Base-by-base conservation (phyloP, 352 stramenopile genomes). In the Thraustotheca clavata region DNA sequence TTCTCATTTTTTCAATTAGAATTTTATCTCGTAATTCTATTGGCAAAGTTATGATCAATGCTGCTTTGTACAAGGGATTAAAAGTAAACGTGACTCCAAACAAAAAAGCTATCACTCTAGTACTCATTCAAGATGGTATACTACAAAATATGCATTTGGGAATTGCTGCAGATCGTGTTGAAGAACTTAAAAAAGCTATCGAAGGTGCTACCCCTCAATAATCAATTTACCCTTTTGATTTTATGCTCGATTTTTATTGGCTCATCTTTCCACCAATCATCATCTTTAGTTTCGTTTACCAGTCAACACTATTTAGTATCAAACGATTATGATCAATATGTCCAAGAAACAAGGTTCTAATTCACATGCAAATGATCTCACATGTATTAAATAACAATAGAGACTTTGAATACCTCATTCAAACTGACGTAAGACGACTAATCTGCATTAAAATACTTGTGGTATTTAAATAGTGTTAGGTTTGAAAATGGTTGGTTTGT, bases 11-110 rank as follows among this genome's bases (percentile, higher is more conserved):
- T 33, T 4, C 54, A n/a, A n/a, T 3, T 46, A 88, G 85, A 1
- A 87, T 94, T 55, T 65, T 94, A 24, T 74, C 90, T 38, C 83
- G 85, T 40, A 92, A 94, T 43, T 70, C 87, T 67, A 94, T 92
- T 50, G 85, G 85, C 67, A 94, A 92, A 76, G 82, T 94, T 62
- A 83, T 94, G 57, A 50, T 94, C 59, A 94, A 94, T 67, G 72
- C 85, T 31, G 71, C 75, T 26, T 59, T 94, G 48, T 94, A 91
- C 75, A 90, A 89, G 59, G 85, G 83, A 29, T 73, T 94, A 63
- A 69, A 47, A 32, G 62, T 91, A 43, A 79, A 74, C 65, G 67
- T 70, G 48, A 91, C 90, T 69, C 80, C 83, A 60, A 93, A 91
- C 71, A 93, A 87, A 67, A 79, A 69, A 12, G 81, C 80, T 43